Evolutionary conservation across 768 basidiomycete species (phyloP).

Genomic region (Ramaria sp.): DNA sequence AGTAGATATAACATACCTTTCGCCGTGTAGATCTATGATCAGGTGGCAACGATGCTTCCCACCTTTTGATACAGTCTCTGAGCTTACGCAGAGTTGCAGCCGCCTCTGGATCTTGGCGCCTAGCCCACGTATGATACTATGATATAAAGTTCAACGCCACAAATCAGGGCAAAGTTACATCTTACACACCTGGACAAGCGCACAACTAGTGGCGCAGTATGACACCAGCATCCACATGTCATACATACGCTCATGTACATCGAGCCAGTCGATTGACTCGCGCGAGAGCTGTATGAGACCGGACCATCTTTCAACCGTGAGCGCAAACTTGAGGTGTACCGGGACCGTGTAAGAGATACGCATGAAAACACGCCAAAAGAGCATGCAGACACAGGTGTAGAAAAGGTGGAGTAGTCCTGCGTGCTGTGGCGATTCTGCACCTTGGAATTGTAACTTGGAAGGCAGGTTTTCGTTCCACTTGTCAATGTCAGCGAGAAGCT

Average conservation of each 20-base stretch:
- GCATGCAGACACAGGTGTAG: slow-evolving; percentile 86
- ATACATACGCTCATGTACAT: slow-evolving; percentile 66
- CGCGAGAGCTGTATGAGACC: slow-evolving; percentile 61
- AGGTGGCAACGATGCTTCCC: slow-evolving; percentile 79
- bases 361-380: slow-evolving; percentile 99
- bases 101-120: slow-evolving; percentile 68
- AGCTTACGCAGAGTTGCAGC: slow-evolving; percentile 66
- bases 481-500: slow-evolving; percentile 54
- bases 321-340: slow-evolving; percentile 74
- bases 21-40: slow-evolving; percentile 93
- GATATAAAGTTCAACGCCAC: neutral
- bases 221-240: slow-evolving; percentile 83
- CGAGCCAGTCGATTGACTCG: slow-evolving; percentile 85
- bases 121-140: slow-evolving; percentile 90
- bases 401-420: slow-evolving; percentile 82
- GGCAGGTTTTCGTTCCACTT: slow-evolving; percentile 75
- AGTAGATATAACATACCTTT: slow-evolving; percentile 43
- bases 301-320: slow-evolving; percentile 75
- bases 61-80: slow-evolving; percentile 74
- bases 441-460: slow-evolving; percentile 65
- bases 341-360: slow-evolving; percentile 91
- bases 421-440: slow-evolving; percentile 50
- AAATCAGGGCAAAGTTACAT: too few relatives aligned
- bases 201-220: slow-evolving; percentile 81
- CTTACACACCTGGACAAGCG: slow-evolving; percentile 70